Conservation (phyloP, 2,329 filamentous ascomycete species). For the Phyllosticta ampelicida region DNA sequence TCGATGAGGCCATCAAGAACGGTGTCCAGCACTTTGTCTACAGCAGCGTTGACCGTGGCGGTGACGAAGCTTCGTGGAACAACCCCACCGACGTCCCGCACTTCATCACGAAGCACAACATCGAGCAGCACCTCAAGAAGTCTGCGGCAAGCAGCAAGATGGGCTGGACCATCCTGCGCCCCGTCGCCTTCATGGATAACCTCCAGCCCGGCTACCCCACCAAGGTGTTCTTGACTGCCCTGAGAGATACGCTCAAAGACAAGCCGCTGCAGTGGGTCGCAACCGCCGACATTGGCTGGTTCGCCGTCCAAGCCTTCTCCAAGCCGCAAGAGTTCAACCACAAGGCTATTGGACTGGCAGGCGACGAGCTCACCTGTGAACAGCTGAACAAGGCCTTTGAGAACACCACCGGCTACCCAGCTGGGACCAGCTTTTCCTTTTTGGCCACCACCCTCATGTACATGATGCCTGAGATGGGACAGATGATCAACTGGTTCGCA, state of each 20-base stretch:
- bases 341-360: slow-evolving; percentile 39
- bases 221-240: slow-evolving; percentile 38
- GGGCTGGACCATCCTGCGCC: slow-evolving; percentile 52
- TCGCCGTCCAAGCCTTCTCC: slow-evolving; percentile 40
- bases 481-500: slow-evolving; percentile 44
- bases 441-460: slow-evolving; percentile 32
- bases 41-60: slow-evolving; percentile 52
- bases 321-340: slow-evolving; percentile 36
- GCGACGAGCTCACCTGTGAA: slow-evolving; percentile 40
- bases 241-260: slow-evolving; percentile 30
- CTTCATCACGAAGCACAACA: slow-evolving; percentile 50
- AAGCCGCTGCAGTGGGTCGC: slow-evolving; percentile 33
- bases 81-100: slow-evolving; percentile 43
- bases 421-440: slow-evolving; percentile 34
- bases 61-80: slow-evolving; percentile 40
- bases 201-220: slow-evolving; percentile 36
- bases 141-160: slow-evolving; percentile 33
- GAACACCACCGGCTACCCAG: slow-evolving; percentile 33
- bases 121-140: slow-evolving; percentile 50
- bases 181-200: slow-evolving; percentile 55
- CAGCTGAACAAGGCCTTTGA: slow-evolving; percentile 38
- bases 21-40: slow-evolving; percentile 53
- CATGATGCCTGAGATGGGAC: slow-evolving; percentile 32
- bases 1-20: slow-evolving; percentile 46
- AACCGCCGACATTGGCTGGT: slow-evolving; percentile 40